Evolutionary conservation across 1,284 basidiomycete genomes (phyloP).

Genomic region (Cryptococcus wingfieldii): DNA sequence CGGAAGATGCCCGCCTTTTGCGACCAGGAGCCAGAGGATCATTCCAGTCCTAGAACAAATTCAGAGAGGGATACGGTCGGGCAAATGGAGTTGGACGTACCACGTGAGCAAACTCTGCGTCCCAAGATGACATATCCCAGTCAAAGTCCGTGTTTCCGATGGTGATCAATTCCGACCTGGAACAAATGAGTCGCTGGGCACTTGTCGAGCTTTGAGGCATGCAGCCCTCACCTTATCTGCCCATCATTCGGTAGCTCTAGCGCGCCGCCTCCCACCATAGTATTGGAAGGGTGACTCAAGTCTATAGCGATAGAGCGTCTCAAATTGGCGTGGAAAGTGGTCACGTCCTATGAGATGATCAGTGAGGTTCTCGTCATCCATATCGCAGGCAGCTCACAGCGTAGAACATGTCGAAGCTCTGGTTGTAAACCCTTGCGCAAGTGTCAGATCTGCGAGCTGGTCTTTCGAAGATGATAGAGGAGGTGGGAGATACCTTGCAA

Average conservation of each 20-base stretch:
- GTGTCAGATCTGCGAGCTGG: not conserved
- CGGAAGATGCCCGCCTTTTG: conserved; percentile 25
- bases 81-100: conserved; percentile 14
- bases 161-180: conserved; percentile 40
- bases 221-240: conserved; percentile 25
- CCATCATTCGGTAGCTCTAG: conserved; percentile 36
- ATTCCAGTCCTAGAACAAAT: conserved; percentile 30
- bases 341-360: conserved; percentile 23
- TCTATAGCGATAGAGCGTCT: conserved; percentile 24
- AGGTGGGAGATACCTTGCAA: conserved; percentile 61
- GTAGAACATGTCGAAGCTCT: conserved; percentile 38
- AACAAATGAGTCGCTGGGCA: not conserved
- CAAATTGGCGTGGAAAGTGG: conserved; percentile 27
- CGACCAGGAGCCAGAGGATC: conserved; percentile 20
- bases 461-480: not conserved
- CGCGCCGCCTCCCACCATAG: conserved; percentile 9
- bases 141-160: conserved; percentile 23
- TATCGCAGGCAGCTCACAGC: conserved; percentile 19
- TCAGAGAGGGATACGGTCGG: not conserved
- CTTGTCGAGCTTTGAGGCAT: not conserved
- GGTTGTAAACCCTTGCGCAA: conserved; percentile 26
- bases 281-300: conserved; percentile 8
- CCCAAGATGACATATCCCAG: conserved; percentile 12
- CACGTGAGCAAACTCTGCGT: conserved; percentile 23
- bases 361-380: not conserved